Evolutionary conservation across 306 rosid species (phyloP), one percentile per base, ranked within the genome.

Genomic region (Boehmeria nivea): DNA sequence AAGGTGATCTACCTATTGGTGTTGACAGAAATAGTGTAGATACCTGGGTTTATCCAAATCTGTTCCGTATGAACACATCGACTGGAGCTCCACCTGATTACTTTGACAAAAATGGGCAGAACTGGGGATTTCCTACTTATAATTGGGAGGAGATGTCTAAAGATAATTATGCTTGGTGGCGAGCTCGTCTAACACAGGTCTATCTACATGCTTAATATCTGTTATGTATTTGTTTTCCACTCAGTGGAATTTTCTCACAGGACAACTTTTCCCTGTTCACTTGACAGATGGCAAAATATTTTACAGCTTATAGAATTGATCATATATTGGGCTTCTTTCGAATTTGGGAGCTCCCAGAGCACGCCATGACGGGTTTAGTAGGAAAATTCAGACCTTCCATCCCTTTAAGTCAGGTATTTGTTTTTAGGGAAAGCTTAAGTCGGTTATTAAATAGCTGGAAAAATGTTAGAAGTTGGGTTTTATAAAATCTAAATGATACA

Each of bases 51-150:
- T 65, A 87, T 74, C 95, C 94, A 57, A 87, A 65, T 72, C 65
- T 90, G 51, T 90, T 90, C 54, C 88, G 98, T 61, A 90, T 90
- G 98, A 84, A 80, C 83, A 90, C 95, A 43, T 78, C 98, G 20
- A 90, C 95, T 0, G 98, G 98, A 39, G 95, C 98, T 52, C 98
- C 98, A 65, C 98, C 98, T 21, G 98, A 91, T 78, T 91, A 84
- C 78, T 91, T 91, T 75, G 95, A 87, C 78, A 87, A 91, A 84
- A 91, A 82, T 75, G 98, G 98, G 31, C 98, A 91, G 84, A 91
- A 91, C 62, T 91, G 98, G 98, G 98, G 98, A 14, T 91, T 91
- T 68, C 98, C 98, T 39, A 91, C 98, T 31, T 91, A 91, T 78
- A 91, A 91, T 65, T 91, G 98, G 98, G 95, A 91, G 73, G 98